Base-by-base conservation (phyloP, 2,329 filamentous ascomycete species). In the Fusarium sacchari region DNA sequence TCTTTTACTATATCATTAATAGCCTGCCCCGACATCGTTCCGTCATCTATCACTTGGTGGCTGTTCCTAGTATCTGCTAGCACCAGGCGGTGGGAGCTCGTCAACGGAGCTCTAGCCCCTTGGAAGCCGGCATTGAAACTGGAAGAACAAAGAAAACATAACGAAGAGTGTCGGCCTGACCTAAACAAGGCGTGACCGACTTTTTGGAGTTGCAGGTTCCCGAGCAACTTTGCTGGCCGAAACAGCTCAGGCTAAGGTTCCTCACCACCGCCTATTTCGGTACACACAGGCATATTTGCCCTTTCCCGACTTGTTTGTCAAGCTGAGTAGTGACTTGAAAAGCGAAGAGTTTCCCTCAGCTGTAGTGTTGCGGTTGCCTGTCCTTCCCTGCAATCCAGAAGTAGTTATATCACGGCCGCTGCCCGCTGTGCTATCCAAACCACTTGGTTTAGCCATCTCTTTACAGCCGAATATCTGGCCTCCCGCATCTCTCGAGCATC, bases 11-110 rank as follows among this genome's bases (percentile, higher is more conserved):
- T 55, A 44, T 52, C 58, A 37, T 49, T 37, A 49, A 53, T 64
- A 52, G 44, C 55, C 68, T 67, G 58, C 26, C 65, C 53, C 65
- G 44, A 60, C 57, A 36, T 59, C 55, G 74, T 69, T 53, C 70
- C 39, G 75, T 78, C 75, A 78, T 76, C 71, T 78, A 69, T 78
- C 77, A 78, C 64, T 76, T 77, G 57, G 77, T 78, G 76, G 77
- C 77, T 77, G 67, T 63, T 57, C 55, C 60, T 72, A 69, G 64
- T 68, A 71, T 72, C 60, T 65, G 57, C 60, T 64, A 65, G 61
- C 55, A 71, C 64, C 69, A 73, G 73, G 75, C 75, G 75, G 77
- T 78, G 75, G 77, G 58, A 68, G 67, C 69, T 76, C 65, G 57
- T 76, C 60, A 76, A 71, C 72, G 66, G 57, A 69, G 53, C 44